Conservation (phyloP, 108 stramenopile species). For the Schizochytrium sp. region DNA sequence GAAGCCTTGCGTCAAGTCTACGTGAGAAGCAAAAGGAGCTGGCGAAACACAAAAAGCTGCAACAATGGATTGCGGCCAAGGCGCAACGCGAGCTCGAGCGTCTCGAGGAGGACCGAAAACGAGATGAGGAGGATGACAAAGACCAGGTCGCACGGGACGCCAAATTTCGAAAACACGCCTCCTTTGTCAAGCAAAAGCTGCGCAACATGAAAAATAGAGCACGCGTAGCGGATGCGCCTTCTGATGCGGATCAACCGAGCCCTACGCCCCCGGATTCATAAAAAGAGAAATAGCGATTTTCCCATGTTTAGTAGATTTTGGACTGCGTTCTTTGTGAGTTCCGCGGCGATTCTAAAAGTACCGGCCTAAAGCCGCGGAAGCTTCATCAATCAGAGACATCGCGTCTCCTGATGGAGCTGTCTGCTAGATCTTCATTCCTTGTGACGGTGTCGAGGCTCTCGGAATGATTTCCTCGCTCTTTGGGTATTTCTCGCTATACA, state of each 20-base stretch:
- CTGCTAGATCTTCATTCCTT: too few species aligned
- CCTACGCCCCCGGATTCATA: not conserved
- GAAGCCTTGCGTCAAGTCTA: not conserved
- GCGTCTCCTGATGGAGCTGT: too few species aligned
- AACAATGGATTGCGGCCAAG: conserved; percentile 47
- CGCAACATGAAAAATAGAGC: not conserved
- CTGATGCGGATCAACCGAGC: not conserved
- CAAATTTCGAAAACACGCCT: not conserved
- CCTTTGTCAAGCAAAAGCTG: not conserved
- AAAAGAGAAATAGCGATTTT: not conserved
- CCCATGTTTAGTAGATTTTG: too few species aligned
- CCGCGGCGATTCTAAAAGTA: too few species aligned
- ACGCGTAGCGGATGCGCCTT: not conserved
- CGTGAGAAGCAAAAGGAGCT: conserved; percentile 25
- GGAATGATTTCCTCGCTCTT: too few species aligned
- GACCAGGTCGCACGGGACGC: not conserved
- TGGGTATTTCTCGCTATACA: too few species aligned
- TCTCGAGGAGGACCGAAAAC: conserved; percentile 16
- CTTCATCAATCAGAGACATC: not conserved
- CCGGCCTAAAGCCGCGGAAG: not conserved
- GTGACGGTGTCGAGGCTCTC: too few species aligned
- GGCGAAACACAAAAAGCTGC: conserved; percentile 43
- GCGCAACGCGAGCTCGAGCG: conserved; percentile 32
- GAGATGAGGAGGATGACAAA: not conserved
- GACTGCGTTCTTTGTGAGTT: too few species aligned